A percentile compares a stretch with the other conserved stretches of the same genome.
Conservation (phyloP, 257 asterid species). For the Petunia axillaris region DNA sequence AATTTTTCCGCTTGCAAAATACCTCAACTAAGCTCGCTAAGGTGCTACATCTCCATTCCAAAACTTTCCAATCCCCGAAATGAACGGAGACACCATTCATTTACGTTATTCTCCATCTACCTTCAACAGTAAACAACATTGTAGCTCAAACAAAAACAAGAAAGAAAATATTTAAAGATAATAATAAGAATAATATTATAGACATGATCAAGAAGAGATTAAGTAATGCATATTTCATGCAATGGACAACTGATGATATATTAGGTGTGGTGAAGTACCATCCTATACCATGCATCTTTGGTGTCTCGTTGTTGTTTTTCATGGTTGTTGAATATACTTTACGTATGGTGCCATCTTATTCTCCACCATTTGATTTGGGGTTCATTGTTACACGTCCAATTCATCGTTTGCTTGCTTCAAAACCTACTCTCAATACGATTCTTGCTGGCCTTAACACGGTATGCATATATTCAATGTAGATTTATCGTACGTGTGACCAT, state of each 20-base stretch:
- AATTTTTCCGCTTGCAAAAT: no score
- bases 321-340: conserved; percentile 74
- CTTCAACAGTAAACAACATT: conserved; percentile 25
- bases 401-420: conserved; percentile 55
- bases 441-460: conserved; percentile 84
- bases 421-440: conserved; percentile 61
- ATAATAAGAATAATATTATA: neutral
- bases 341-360: conserved; percentile 54
- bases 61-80: conserved; percentile 30
- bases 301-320: conserved; percentile 50
- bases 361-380: conserved; percentile 77
- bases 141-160: neutral
- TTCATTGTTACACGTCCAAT: conserved; percentile 55
- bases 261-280: conserved; percentile 48
- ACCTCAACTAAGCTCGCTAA: no score
- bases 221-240: conserved; percentile 39
- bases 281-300: conserved; percentile 64
- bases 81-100: conserved; percentile 50
- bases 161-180: neutral
- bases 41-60: conserved; percentile 17
- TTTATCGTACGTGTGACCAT: no score
- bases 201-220: conserved; percentile 25
- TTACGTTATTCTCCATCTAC: conserved; percentile 36
- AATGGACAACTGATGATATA: conserved; percentile 41
- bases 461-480: neutral